Conservation (phyloP, 352 stramenopile species). For the Phytopythium mirpurense region DNA sequence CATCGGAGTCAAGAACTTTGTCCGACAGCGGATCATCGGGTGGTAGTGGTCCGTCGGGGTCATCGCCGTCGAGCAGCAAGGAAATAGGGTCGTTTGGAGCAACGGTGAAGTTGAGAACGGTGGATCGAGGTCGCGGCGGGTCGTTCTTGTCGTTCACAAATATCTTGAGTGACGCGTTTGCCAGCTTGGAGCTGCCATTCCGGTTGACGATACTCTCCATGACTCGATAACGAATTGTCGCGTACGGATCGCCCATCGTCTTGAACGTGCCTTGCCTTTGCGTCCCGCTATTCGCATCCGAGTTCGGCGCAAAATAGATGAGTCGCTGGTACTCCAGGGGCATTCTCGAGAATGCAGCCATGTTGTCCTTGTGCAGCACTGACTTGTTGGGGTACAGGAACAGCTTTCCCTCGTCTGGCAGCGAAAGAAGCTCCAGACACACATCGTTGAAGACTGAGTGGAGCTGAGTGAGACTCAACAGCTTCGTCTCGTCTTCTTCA, state of each 20-base stretch:
- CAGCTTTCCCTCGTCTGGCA: conserved; percentile 48
- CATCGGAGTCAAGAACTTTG: background rate
- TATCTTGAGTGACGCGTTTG: conserved; percentile 32
- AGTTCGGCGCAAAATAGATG: conserved; percentile 44
- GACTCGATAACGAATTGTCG: conserved; percentile 26
- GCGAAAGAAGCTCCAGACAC: conserved; percentile 32
- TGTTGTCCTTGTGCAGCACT: conserved; percentile 27
- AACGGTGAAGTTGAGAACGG: conserved; percentile 22
- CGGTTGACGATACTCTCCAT: conserved; percentile 22
- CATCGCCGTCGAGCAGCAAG: conserved; percentile 34
- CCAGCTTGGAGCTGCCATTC: conserved; percentile 22
- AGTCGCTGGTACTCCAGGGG: conserved; percentile 39
- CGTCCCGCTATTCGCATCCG: conserved; percentile 37
- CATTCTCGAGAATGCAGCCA: conserved; percentile 34
- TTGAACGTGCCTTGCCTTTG: background rate
- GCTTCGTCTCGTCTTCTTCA: conserved; percentile 32
- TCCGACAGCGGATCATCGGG: background rate
- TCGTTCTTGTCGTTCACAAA: conserved; percentile 52
- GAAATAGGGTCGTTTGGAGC: conserved; percentile 11
- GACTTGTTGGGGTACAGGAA: conserved; percentile 46
- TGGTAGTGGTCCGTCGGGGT: conserved; percentile 22
- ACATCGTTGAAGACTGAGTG: conserved; percentile 63
- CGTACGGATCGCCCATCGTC: conserved; percentile 28
- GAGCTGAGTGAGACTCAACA: conserved; percentile 49
- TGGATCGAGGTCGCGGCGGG: conserved; percentile 18